These are phyloP conservation scores for Fagus sylvatica DNA, from an alignment of 306 rosid species.

Conservation along the genomic window DNA sequence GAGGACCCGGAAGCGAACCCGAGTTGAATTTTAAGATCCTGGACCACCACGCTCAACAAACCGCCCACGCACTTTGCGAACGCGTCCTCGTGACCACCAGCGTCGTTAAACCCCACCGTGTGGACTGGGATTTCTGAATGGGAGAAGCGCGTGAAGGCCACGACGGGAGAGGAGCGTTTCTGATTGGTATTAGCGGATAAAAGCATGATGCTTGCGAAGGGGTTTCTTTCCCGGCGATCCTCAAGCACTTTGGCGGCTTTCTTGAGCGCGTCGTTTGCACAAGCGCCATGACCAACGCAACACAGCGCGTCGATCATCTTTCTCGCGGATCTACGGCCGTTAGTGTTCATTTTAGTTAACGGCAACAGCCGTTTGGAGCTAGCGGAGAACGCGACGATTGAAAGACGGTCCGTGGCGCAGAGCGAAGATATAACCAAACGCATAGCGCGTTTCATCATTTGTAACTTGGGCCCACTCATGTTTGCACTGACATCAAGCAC, in stretches of 20 bases:
- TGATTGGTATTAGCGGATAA: conserved; percentile 24
- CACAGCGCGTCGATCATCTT: conserved; percentile 49
- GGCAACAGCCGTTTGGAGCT: conserved; percentile 79
- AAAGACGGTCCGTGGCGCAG: conserved; percentile 68
- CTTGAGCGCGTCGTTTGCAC: conserved; percentile 72
- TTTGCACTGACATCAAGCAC: conserved; percentile 70
- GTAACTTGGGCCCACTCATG: conserved; percentile 51
- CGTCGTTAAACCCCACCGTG: conserved; percentile 37
- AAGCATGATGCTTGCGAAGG: conserved; percentile 61
- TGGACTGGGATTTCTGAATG: conserved; percentile 66
- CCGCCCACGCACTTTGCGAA: conserved; percentile 43
- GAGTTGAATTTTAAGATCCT: conserved; percentile 68
- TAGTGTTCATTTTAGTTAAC: conserved; percentile 58
- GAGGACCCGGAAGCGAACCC: conserved; percentile 49
- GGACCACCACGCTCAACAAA: conserved; percentile 61
- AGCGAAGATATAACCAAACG: conserved; percentile 63
- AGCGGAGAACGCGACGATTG: conserved; percentile 80
- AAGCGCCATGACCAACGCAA: conserved; percentile 48
- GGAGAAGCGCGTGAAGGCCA: conserved; percentile 54
- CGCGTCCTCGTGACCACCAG: conserved; percentile 39
- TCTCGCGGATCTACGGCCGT: conserved; percentile 70
- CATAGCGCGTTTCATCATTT: conserved; percentile 69
- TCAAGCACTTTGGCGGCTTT: conserved; percentile 87
- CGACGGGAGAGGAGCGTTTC: conserved; percentile 28
- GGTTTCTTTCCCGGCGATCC: conserved; percentile 84